phyloP scores from a whole-genome alignment of 768 basidiomycete species.

The Tulasnella sp. region DNA sequence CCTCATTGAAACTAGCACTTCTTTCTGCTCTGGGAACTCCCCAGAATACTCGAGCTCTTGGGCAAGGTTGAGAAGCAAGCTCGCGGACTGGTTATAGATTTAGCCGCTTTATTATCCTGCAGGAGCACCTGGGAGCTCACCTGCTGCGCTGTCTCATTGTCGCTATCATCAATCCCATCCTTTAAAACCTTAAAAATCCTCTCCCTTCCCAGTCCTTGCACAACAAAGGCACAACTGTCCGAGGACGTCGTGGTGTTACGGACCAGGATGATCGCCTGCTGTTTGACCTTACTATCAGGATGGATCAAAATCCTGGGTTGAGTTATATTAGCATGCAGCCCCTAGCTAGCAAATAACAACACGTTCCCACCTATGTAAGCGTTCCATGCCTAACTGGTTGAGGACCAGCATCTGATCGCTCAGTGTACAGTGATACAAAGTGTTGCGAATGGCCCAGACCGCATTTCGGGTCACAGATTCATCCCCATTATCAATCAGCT shows the following conservation, averaged over 20 bases:
- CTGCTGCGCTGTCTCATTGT: constrained; percentile 45
- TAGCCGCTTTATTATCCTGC: no score
- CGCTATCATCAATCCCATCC: constrained; percentile 37
- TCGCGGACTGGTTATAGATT: no score
- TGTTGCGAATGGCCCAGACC: constrained; percentile 81
- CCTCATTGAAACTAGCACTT: no score
- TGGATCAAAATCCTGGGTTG: constrained; percentile 42
- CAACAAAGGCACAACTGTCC: constrained; percentile 50
- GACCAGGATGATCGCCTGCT: constrained; percentile 58
- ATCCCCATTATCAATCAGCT: constrained; percentile 44
- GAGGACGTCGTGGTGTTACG: constrained; percentile 58
- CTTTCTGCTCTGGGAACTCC: no score
- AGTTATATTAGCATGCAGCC: background rate
- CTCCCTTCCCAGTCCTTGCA: constrained; percentile 40
- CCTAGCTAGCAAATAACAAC: background rate
- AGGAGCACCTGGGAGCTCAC: constrained; percentile 22
- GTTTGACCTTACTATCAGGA: constrained; percentile 43
- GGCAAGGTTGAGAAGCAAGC: no score
- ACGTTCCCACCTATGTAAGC: constrained; percentile 41
- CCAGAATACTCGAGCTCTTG: no score
- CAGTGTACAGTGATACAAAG: constrained; percentile 52
- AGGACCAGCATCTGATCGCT: constrained; percentile 57
- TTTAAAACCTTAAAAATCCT: constrained; percentile 38
- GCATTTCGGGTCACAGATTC: constrained; percentile 52
- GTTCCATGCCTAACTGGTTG: constrained; percentile 53